Base-by-base conservation (phyloP, 1,284 basidiomycete genomes). In the Farysia itapuensis region DNA sequence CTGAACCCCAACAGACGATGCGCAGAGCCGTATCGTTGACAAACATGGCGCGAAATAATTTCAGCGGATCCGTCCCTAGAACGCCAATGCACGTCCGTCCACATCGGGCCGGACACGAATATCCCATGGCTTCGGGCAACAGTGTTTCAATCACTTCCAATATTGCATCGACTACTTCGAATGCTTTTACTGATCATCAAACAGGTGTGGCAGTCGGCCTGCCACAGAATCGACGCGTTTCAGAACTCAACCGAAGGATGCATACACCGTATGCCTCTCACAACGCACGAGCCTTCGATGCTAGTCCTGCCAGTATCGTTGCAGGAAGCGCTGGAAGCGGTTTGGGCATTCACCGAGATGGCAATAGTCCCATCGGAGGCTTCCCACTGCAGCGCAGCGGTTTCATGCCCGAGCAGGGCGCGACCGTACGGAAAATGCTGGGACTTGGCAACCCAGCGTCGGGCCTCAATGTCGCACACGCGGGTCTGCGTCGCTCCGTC, bases 121-220 rank as follows among this genome's bases (percentile, higher is more conserved):
- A 70, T 15, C 70, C 64, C 12, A 51, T 75, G 54, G 74, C 72
- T 1, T 74, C 72, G 6, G 74, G 72, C 14, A 98, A 99, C 78
- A 94, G 90, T 63, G 89, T 97, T 37, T 83, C 85, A 31, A 86
- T 97, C 71, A 92, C 94, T 2, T 93, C 90, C 11, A 88, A 87
- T 33, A 85, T 87, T 35, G 89, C 86, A 3, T 88, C 89, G 7
- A 91, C 89, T 4, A 95, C 93, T 4, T 89, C 88, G 12, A 80
- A 78, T 14, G 67, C 70, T 18, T 47, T 56, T 13, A 58, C 58
- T 13, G 48, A 56, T 35, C 38, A 64, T 24, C 50, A 63, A 37
- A 46, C 49, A 31, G 57, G 41, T 20, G 29, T 39, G 19, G 47
- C 43, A 5, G 52, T 52, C 13, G 59, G 51, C 19, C 35, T 66